Percentiles rank a stretch among this genome's conserved stretches.
phyloP scores from a whole-genome alignment of 148 eudicot genomes.

The Dysphania ambrosioides region DNA sequence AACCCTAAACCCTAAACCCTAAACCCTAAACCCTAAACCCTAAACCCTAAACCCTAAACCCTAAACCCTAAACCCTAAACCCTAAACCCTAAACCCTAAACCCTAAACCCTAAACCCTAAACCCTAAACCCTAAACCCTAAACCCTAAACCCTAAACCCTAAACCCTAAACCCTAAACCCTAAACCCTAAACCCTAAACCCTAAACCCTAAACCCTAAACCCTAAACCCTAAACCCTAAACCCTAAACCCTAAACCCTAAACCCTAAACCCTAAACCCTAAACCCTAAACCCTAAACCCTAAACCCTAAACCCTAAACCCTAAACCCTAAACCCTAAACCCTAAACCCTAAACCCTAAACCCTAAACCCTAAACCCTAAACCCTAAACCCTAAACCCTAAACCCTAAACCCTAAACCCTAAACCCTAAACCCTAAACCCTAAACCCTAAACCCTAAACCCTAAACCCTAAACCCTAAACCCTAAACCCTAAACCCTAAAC shows the following conservation, averaged over 20 bases:
- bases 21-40: constrained; percentile 32
- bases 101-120: constrained; percentile 30
- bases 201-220: constrained; percentile 23
- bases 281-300: constrained; percentile 25
- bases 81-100: constrained; percentile 22
- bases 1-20: constrained; percentile 33
- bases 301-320: constrained; percentile 28
- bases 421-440: constrained; percentile 19
- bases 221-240: constrained; percentile 21
- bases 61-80: constrained; percentile 22
- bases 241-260: constrained; percentile 24
- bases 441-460: constrained; percentile 21
- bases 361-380: constrained; percentile 24
- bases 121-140: constrained; percentile 31
- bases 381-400: constrained; percentile 20
- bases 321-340: constrained; percentile 25
- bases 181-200: constrained; percentile 27
- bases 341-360: constrained; percentile 29
- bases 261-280: constrained; percentile 27
- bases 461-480: constrained; percentile 14
- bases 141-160: constrained; percentile 27
- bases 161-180: constrained; percentile 32
- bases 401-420: constrained; percentile 18
- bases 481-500: constrained; percentile 25
- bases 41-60: constrained; percentile 28